Percentiles rank a stretch among this genome's conserved stretches.
Evolutionary conservation across 352 stramenopile species (phyloP).

Genomic region (Globisporangium megalacanthum): DNA sequence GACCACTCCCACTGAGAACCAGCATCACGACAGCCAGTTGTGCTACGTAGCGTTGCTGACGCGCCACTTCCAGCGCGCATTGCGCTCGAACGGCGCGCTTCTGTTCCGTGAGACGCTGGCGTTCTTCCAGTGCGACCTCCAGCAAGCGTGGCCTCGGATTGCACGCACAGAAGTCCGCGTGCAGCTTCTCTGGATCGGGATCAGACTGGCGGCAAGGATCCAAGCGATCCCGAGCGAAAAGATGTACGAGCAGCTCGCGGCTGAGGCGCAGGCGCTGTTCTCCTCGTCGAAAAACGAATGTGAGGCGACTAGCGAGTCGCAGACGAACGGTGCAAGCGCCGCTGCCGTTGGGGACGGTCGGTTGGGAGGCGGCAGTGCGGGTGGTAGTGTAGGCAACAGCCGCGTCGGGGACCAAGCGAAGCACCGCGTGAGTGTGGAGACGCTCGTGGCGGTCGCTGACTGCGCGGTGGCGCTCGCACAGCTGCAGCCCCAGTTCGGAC

Average conservation of each 20-base stretch:
- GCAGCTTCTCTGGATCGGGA: slow-evolving; percentile 52
- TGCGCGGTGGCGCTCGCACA: slow-evolving; percentile 29
- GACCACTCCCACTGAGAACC: slow-evolving; percentile 6
- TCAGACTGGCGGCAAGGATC: slow-evolving; percentile 32
- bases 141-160: slow-evolving; percentile 40
- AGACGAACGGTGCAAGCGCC: background rate
- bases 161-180: slow-evolving; percentile 36
- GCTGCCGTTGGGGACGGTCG: slow-evolving; percentile 36
- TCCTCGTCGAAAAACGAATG: slow-evolving; percentile 14
- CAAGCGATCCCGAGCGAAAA: slow-evolving; percentile 29
- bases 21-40: slow-evolving; percentile 8
- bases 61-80: slow-evolving; percentile 42
- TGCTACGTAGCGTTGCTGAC: slow-evolving; percentile 57
- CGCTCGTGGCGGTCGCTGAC: slow-evolving; percentile 30
- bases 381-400: slow-evolving; percentile 7
- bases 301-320: slow-evolving; percentile 14
- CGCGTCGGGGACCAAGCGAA: slow-evolving; percentile 11
- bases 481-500: slow-evolving; percentile 19
- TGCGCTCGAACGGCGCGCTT: slow-evolving; percentile 19
- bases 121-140: slow-evolving; percentile 58
- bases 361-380: slow-evolving; percentile 19
- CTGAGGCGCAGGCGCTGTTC: slow-evolving; percentile 19
- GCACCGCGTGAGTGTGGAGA: slow-evolving; percentile 14
- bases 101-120: slow-evolving; percentile 51
- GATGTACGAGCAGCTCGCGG: slow-evolving; percentile 36